Evolutionary conservation across 176 grass and related monocot species (phyloP), one percentile per base, ranked within the genome.

Genomic region (Aegilops tauschii): DNA sequence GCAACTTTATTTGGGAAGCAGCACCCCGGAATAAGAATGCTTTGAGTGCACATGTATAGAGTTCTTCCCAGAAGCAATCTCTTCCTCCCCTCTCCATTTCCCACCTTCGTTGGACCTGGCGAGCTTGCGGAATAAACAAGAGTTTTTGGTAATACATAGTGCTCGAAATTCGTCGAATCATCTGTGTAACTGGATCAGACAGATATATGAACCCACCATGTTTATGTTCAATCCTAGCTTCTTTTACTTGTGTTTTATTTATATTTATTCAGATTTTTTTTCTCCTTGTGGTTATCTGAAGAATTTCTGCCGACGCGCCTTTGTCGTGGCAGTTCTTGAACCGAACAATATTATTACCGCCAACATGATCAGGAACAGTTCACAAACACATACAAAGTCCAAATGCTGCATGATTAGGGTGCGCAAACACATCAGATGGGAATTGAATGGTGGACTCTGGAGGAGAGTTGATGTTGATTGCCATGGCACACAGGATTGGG

Each of bases 41-140:
- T 73, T 65, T 54, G 73, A 84, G 84, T 88, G 78, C 81, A 88
- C 74, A 90, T 87, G 87, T 92, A 93, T 97, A 95, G 92, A 97
- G 95, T 85, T 89, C 56, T 86, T 91, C 86, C 84, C 52, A 87
- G 89, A 80, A 89, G 84, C 65, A 85, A 83, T 76, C 89, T 88
- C 50, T 25, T 83, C 79, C 21, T 82, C 45, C 56, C 72, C 47
- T 56, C 35, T 78, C 62, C 49, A 82, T 73, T 83, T 81, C 77
- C 77, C 62, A 25, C 35, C 76, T 90, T 87, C 64, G 35, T 74
- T 90, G 70, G 76, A 85, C 59, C 37, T 83, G 49, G 82, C 29
- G 74, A 81, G 63, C 52, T 67, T 11, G 34, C 2, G 14, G 86
- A 91, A 91, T 85, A 88, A 91, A 78, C 30, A 82, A 85, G 82